These are phyloP conservation scores for Grigorovia humatica DNA, from an alignment of 805 yeast species.

Conservation along the genomic window DNA sequence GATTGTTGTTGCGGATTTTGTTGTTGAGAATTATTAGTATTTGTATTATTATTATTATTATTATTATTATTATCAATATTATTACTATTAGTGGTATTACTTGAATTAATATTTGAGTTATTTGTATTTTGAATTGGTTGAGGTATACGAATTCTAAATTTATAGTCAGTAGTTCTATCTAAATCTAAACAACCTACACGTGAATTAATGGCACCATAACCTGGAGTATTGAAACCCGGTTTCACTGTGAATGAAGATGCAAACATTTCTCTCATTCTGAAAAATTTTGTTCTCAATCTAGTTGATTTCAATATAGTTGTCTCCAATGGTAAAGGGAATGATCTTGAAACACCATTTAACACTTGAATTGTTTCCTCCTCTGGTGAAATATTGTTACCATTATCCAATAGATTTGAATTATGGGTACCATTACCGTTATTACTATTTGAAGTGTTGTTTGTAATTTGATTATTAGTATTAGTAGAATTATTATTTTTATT, in stretches of 20 bases:
- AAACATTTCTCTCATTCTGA: slow-evolving; percentile 89
- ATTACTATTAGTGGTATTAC: slow-evolving; percentile 17
- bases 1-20: slow-evolving; percentile 15
- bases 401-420: slow-evolving; percentile 32
- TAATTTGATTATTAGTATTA: not conserved
- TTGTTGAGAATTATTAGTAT: slow-evolving; percentile 2
- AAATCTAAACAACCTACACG: slow-evolving; percentile 68
- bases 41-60: too few relatives aligned
- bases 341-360: slow-evolving; percentile 74
- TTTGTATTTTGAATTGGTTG: slow-evolving; percentile 26
- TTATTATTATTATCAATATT: too few relatives aligned
- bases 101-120: slow-evolving; percentile 11
- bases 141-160: slow-evolving; percentile 41
- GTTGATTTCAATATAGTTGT: slow-evolving; percentile 61
- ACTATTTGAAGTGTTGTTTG: not conserved
- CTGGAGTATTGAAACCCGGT: slow-evolving; percentile 41
- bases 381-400: slow-evolving; percentile 54
- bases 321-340: slow-evolving; percentile 78
- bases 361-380: slow-evolving; percentile 92
- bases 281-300: slow-evolving; percentile 56
- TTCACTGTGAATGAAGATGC: slow-evolving; percentile 51
- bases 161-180: slow-evolving; percentile 59
- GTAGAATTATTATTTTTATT: slow-evolving; percentile 1
- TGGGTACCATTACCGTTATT: slow-evolving; percentile 31
- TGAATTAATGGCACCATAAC: slow-evolving; percentile 43